Evolutionary conservation across 2,329 filamentous ascomycete species (phyloP), one percentile per base, ranked within the genome.

Genomic region (Claviceps citrina): DNA sequence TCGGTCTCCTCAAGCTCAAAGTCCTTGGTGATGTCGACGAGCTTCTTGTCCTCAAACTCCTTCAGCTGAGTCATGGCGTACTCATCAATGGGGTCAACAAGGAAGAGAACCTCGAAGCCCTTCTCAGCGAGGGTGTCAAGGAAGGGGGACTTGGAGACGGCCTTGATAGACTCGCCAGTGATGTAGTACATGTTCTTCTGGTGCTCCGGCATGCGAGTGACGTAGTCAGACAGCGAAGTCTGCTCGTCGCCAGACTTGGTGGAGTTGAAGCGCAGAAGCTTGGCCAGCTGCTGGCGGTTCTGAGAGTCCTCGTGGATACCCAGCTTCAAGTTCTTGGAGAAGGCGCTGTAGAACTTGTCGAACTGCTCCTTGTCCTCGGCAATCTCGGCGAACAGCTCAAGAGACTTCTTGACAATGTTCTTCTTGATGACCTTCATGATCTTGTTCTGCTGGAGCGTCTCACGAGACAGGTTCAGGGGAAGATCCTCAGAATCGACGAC

Each of bases 361-460:
- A 98, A 98, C 68, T 95, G 84, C 79, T 98, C 91, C 70, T 93
- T 93, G 71, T 98, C 91, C 76, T 98, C 91, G 44, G 91, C 81
- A 50, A 98, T 98, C 76, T 98, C 91, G 58, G 79, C 78, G 82
- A 98, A 98, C 65, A 98, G 85, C 76, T 98, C 91, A 51, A 98
- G 85, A 51, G 85, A 84, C 84, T 98, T 98, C 87, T 96, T 98
- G 76, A 98, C 87, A 51, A 98, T 94, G 81, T 98, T 98, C 86
- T 98, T 98, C 81, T 93, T 93, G 78, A 96, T 96, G 67, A 96
- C 91, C 83, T 96, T 96, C 91, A 96, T 96, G 76, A 98, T 98
- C 86, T 96, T 96, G 84, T 96, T 98, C 77, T 96, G 91, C 73
- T 98, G 91, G 38, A 98, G 85, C 43, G 89, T 96, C 81, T 98